Percentiles rank a stretch among this genome's conserved stretches.
phyloP scores from a whole-genome alignment of 306 rosid species.

The Benincasa hispida region DNA sequence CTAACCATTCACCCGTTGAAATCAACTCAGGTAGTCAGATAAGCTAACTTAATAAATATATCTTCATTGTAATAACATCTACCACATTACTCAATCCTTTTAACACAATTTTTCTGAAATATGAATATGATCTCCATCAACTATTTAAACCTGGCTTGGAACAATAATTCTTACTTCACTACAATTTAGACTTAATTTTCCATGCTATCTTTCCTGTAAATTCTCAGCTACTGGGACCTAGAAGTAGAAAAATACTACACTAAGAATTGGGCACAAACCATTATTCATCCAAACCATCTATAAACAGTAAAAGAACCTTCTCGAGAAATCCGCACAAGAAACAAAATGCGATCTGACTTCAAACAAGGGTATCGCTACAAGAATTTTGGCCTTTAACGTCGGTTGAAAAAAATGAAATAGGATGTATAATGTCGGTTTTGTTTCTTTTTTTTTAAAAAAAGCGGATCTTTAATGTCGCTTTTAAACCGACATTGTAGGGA shows the following conservation, averaged over 20 bases:
- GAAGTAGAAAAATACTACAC: background rate
- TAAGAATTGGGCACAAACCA: background rate
- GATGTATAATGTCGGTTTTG: too few species aligned
- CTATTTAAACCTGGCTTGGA: background rate
- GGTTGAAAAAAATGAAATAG: too few species aligned
- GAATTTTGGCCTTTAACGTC: too few species aligned
- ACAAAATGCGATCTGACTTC: background rate
- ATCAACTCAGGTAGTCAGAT: slow-evolving; percentile 15
- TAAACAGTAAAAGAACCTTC: background rate
- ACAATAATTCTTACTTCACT: background rate
- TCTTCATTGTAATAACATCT: background rate
- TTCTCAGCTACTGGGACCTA: background rate
- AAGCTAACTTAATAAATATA: background rate
- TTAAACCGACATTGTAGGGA: too few species aligned
- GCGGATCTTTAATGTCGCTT: too few species aligned
- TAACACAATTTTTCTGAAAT: background rate
- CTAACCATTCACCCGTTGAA: slow-evolving; percentile 43
- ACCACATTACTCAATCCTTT: background rate
- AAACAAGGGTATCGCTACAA: background rate
- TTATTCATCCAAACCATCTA: background rate
- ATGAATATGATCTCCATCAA: background rate
- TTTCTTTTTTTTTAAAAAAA: too few species aligned
- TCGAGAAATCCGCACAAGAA: background rate
- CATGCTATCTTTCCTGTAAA: background rate
- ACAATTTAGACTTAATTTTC: background rate